Evolutionary conservation across 345 rosid genomes (phyloP), one percentile per base, ranked within the genome.

Genomic region (Rhodomyrtus tomentosa): DNA sequence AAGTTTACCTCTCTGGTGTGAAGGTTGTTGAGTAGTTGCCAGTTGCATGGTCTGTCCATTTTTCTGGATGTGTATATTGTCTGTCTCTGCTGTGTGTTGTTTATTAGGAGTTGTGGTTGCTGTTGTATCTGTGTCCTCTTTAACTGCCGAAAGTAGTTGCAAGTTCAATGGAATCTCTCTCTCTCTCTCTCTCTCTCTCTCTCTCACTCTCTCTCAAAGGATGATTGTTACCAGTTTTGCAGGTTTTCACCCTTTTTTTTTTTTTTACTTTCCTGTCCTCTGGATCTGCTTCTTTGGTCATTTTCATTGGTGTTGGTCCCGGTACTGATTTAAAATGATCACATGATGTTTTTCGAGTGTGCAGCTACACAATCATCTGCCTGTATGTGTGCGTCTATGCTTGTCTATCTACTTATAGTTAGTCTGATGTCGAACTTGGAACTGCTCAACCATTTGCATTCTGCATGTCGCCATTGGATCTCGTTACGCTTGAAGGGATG

Each of bases 1-100:
- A 50, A 59, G 84, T 86, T 38, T 86, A 86, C 82, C 86, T 86
- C 72, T 86, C 88, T 16, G 88, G 88, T 20, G 55, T 81, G 88
- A 83, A 84, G 82, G 85, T 86, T 81, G 84, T 85, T 42, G 88
- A 86, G 81, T 83, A 72, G 83, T 81, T 32, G 83, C 83, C 55
- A 38, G 21, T 68, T 68, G 79, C 79, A 36, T 68, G 79, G 45
- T 68, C 36, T 68, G 45, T 68, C 45, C 79, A 68, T 36, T 68
- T 68, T 36, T 68, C 45, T 68, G 79, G 79, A 68, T 68, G 79
- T 68, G 79, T 36, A 68, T 68, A 68, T 36, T 68, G 27, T 36
- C 79, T 36, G 45, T 68, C 14, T 68, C 45, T 6, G 11, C 79
- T 2, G 79, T 62, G 74, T 68, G 79, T 36, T 36, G 45, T 18